Evolutionary conservation across 257 asterid genomes (phyloP), one percentile per base, ranked within the genome.

Genomic region (Henckelia pumila): DNA sequence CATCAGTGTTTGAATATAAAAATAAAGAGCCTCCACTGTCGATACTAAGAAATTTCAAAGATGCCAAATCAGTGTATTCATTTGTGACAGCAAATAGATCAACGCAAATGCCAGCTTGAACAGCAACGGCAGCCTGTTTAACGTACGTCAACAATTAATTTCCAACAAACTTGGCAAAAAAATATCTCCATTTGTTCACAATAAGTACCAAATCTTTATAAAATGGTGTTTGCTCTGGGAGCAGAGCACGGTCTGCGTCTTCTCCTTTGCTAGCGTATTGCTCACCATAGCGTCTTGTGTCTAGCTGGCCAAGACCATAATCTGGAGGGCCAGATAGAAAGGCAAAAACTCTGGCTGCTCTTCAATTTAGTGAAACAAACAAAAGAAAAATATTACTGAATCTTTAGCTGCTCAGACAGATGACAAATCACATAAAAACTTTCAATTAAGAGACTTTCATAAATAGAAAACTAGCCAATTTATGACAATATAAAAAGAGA

Each of bases 211-310:
- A 70, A 80, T 94, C 99, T 81, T 83, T 90, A 75, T 94, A 94
- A 74, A 94, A 94, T 40, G 99, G 91, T 52, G 96, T 91, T 80
- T 94, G 99, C 77, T 94, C 96, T 16, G 99, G 99, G 64, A 94
- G 96, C 79, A 94, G 83, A 79, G 99, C 99, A 68, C 83, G 91
- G 69, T 94, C 99, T 14, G 99, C 99, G 65, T 94, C 99, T 88
- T 90, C 99, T 84, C 97, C 89, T 88, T 84, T 91, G 80, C 99
- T 94, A 73, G 99, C 99, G 75, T 94, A 94, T 67, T 94, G 99
- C 85, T 94, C 99, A 67, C 99, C 99, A 71, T 94, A 94, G 63
- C 99, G 76, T 76, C 87, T 77, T 62, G 99, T 94, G 78, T 94
- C 99, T 71, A 94, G 95, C 79, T 94, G 97, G 44, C 99, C 99